phyloP scores from a whole-genome alignment of 257 asterid species.

The Datura wrightii region DNA sequence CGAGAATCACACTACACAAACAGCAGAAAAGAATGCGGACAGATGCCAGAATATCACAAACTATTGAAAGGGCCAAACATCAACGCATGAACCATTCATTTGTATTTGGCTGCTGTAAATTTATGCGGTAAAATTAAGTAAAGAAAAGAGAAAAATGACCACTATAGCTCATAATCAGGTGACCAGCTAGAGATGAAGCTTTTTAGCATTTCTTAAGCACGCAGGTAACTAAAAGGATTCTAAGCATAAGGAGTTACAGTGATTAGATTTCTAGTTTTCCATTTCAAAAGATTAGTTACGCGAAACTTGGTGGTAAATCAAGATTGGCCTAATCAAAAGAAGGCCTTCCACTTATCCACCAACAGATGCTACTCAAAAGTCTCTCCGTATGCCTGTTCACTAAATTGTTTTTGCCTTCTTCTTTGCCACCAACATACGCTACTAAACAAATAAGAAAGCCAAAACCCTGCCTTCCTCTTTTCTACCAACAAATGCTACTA shows the following conservation, averaged over 20 bases:
- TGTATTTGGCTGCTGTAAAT: not conserved
- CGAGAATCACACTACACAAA: not conserved
- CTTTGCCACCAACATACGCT: not conserved
- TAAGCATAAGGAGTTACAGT: not conserved
- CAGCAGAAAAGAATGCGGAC: not conserved
- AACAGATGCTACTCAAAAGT: not conserved
- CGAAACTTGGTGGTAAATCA: not conserved
- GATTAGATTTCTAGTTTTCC: not conserved
- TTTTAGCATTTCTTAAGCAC: slow-evolving; percentile 21
- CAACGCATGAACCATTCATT: slow-evolving; percentile 19
- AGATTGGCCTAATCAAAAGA: slow-evolving; percentile 4
- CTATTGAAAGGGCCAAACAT: not conserved
- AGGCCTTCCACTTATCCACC: slow-evolving; percentile 6
- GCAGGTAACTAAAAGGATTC: not conserved
- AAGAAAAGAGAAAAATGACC: not conserved
- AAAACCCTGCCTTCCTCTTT: not conserved
- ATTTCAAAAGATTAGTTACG: slow-evolving; percentile 4
- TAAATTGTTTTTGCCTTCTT: slow-evolving; percentile 4
- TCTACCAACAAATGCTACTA: not conserved
- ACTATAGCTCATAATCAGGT: not conserved
- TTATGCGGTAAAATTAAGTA: slow-evolving; percentile 7
- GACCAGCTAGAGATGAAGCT: not conserved
- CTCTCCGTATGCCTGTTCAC: slow-evolving; percentile 6
- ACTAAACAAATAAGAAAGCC: not conserved
- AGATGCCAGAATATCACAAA: slow-evolving; percentile 12